phyloP scores from a whole-genome alignment of 148 eudicot species.

The Limonium bicolor region DNA sequence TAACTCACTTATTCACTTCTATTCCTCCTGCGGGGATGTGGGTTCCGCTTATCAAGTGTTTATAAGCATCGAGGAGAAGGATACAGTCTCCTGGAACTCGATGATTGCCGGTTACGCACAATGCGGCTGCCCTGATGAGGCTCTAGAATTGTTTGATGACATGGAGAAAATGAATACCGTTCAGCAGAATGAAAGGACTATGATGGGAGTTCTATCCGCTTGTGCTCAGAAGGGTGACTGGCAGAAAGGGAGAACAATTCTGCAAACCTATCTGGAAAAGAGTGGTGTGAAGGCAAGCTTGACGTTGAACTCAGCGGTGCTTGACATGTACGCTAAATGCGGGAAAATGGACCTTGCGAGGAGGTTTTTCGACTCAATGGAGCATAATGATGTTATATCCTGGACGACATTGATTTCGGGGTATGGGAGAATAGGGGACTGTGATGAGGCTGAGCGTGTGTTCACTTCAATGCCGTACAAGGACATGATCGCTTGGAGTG shows the following conservation, averaged over 20 bases:
- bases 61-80: conserved; percentile 14
- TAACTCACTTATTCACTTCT: conserved; percentile 27
- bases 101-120: conserved; percentile 22
- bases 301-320: conserved; percentile 20
- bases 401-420: conserved; percentile 35
- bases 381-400: conserved; percentile 21
- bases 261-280: conserved; percentile 15
- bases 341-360: conserved; percentile 21
- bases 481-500: conserved; percentile 33
- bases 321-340: conserved; percentile 40
- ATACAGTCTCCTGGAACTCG: conserved; percentile 39
- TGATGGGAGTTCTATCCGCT: conserved; percentile 26
- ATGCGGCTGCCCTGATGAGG: conserved; percentile 18
- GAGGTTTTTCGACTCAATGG: conserved; percentile 17
- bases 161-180: conserved; percentile 21
- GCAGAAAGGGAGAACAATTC: conserved; percentile 22
- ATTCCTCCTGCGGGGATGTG: conserved; percentile 19
- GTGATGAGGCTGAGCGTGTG: conserved; percentile 17
- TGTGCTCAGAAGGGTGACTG: conserved; percentile 24
- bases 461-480: conserved; percentile 18
- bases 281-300: conserved; percentile 12
- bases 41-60: conserved; percentile 21
- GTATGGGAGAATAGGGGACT: conserved; percentile 18
- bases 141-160: conserved; percentile 15
- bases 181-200: conserved; percentile 22